Evolutionary conservation across 345 rosid species (phyloP), one percentile per base, ranked within the genome.

Genomic region (Gossypium raimondii): DNA sequence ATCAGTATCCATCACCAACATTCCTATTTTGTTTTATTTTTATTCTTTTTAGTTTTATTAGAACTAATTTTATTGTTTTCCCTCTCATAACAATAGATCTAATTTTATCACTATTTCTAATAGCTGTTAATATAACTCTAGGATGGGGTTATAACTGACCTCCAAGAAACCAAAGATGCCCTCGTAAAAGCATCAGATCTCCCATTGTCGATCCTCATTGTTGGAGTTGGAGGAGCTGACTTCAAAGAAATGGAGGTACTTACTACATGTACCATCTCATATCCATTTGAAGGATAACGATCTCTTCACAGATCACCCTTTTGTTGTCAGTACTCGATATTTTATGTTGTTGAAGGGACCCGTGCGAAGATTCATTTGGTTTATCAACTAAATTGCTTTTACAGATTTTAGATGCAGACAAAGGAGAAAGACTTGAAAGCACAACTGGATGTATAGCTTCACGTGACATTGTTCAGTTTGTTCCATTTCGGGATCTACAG

Each of bases 171-270:
- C 12, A 92, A 83, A 82, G 98, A 94, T 75, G 89, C 97, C 64
- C 67, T 94, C 16, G 98, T 94, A 74, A 87, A 89, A 83, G 98
- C 97, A 77, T 94, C 97, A 8, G 92, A 90, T 84, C 88, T 94
- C 14, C 98, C 98, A 1, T 73, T 94, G 69, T 94, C 97, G 48
- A 92, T 94, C 80, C 90, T 94, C 58, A 90, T 94, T 53, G 93
- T 94, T 70, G 97, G 98, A 69, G 98, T 94, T 11, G 98, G 98
- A 78, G 98, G 98, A 84, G 98, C 98, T 16, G 98, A 94, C 82
- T 94, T 88, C 73, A 94, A 90, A 85, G 98, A 94, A 85, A 94
- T 94, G 98, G 97, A 94, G 98, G 98, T 92, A 82, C 16, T 58
- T 50, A 22, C 4, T 5, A 38, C 10, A 38, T 53, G 53, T 50